Evolutionary conservation across 225 moss, liverwort and hornwort genomes (phyloP), one percentile per base, ranked within the genome.

Genomic region (Neckera pumila): DNA sequence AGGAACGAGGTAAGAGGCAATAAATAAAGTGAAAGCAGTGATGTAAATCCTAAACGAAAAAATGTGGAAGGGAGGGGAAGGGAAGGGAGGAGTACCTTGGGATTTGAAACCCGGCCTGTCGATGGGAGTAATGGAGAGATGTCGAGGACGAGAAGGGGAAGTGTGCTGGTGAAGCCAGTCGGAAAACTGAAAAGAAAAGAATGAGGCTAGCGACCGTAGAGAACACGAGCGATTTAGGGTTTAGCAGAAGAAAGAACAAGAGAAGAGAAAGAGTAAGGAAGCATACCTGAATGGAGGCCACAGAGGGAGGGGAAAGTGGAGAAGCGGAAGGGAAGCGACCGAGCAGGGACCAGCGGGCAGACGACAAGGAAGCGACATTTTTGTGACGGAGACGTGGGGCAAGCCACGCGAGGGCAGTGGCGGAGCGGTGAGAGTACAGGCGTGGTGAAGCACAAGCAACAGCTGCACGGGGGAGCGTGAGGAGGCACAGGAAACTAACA

Each of bases 71-170:
- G 60, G 79, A 86, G 34, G 53, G 59, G 61, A 86, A 61, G 38
- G 56, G 58, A 40, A 53, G 19, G 51, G 63, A 65, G 28, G 40
- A 80, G 64, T 74, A 93, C 94, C 94, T 87, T 93, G 84, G 59
- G 94, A 93, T 65, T 94, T 93, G 84, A 94, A 94, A 76, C 90
- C 92, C 45, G 87, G 89, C 87, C 90, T 88, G 64, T 92, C 88
- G 76, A 93, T 79, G 57, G 93, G 83, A 85, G 82, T 69, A 49
- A 93, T 76, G 66, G 93, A 90, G 86, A 94, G 74, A 59, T 80
- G 59, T 63, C 36, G 90, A 62, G 84, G 88, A 80, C 54, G 84
- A 36, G 85, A 65, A 58, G 81, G 42, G 43, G 77, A 67, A 81
- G 56, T 76, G 43, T 74, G 89, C 34, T 66, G 89, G 75, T 90